Evolutionary conservation across 73 alveolate species (phyloP).

Genomic region (Breviolum minutum): DNA sequence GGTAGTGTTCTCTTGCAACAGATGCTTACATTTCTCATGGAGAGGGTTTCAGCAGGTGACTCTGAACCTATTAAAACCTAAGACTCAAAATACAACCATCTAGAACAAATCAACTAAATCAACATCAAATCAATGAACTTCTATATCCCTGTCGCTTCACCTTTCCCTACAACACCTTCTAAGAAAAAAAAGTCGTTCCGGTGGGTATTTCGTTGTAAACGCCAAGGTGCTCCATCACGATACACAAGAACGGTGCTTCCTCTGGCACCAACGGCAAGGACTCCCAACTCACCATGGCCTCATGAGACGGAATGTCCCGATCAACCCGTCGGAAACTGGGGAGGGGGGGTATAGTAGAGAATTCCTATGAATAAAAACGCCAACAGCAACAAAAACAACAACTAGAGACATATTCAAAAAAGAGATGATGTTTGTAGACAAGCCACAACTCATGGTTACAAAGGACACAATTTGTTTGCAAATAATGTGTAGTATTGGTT

Average conservation of each 20-base stretch:
- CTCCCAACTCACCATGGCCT: conserved; percentile 83
- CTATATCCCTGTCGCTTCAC: neutral
- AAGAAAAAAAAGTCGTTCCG: neutral
- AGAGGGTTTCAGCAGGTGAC: too few species aligned
- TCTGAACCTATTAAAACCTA: too few species aligned
- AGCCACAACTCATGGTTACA: too few species aligned
- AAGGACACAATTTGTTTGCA: too few species aligned
- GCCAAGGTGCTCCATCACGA: conserved; percentile 66
- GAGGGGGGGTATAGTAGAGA: neutral
- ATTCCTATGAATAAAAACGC: too few species aligned
- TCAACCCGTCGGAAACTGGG: neutral
- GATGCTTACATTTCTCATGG: too few species aligned
- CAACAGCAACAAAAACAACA: too few species aligned
- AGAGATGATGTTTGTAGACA: too few species aligned
- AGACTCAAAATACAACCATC: neutral
- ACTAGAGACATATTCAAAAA: too few species aligned
- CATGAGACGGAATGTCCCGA: neutral
- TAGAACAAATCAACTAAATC: neutral
- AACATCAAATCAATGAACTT: neutral
- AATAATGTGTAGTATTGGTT: too few species aligned
- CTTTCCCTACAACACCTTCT: neutral
- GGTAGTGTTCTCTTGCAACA: too few species aligned
- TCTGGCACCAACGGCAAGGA: neutral
- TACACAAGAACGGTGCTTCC: conserved; percentile 43
- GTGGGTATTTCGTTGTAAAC: neutral